phyloP scores from a whole-genome alignment of 805 yeast genomes.

The Debaryomyces castellii region DNA sequence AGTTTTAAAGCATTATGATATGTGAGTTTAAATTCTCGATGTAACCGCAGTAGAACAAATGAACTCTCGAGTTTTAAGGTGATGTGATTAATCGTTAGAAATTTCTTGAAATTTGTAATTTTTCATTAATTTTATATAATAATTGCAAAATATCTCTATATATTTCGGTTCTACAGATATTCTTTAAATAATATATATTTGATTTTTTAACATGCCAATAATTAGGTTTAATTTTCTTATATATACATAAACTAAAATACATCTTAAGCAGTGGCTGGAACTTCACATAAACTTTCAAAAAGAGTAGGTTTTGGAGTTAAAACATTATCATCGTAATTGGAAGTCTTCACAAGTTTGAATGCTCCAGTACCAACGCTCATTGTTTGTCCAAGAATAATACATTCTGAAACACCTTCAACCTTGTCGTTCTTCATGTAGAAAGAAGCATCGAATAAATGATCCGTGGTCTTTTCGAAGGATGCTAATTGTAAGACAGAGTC shows the following conservation, averaged over 20 bases:
- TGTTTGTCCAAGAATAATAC: constrained; percentile 96
- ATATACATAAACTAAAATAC: constrained; percentile 7
- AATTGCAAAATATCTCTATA: too few relatives aligned
- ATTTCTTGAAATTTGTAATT: too few relatives aligned
- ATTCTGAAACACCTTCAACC: constrained; percentile 96
- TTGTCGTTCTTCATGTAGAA: constrained; percentile 95
- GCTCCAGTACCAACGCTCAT: constrained; percentile 98
- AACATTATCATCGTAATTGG: constrained; percentile 43
- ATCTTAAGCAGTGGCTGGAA: constrained; percentile 9
- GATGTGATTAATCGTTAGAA: too few relatives aligned
- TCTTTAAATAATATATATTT: background rate
- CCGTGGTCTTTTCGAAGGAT: constrained; percentile 96
- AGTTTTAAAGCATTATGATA: too few relatives aligned
- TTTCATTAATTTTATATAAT: background rate
- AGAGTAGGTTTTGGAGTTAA: constrained; percentile 44
- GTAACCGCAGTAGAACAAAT: too few relatives aligned
- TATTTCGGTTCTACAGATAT: too few relatives aligned
- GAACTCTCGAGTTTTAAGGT: too few relatives aligned
- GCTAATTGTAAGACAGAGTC: constrained; percentile 97
- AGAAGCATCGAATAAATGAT: constrained; percentile 96
- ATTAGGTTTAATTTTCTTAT: constrained; percentile 2
- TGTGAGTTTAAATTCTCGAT: too few relatives aligned
- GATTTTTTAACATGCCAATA: background rate
- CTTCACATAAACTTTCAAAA: constrained; percentile 44
- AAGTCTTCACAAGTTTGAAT: constrained; percentile 74